Base-by-base conservation (phyloP, 345 rosid genomes). In the Aquilaria malaccensis region DNA sequence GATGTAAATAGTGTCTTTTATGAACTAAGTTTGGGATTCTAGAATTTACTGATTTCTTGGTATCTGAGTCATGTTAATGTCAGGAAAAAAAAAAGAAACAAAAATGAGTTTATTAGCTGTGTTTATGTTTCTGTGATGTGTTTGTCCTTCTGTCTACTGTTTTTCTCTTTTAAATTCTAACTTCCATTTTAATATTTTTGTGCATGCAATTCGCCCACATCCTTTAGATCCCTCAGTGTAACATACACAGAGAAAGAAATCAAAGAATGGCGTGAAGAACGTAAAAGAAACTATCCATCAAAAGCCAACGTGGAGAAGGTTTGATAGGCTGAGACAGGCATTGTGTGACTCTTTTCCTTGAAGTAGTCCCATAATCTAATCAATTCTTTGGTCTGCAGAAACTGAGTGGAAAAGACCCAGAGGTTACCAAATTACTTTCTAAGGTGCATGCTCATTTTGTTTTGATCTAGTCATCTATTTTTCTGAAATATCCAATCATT, bases 241-340 rank as follows among this genome's bases (percentile, higher is more conserved):
- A 53, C 55, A 50, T 94, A 90, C 70, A 68, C 95, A 33, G 71
- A 77, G 68, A 76, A 82, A 76, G 97, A 94, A 78, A 70, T 90
- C 76, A 75, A 71, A 62, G 78, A 72, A 75, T 94, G 99, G 99
- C 69, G 87, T 70, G 86, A 83, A 62, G 83, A 80, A 62, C 97
- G 97, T 48, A 87, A 70, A 71, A 94, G 74, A 77, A 76, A 83
- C 72, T 83, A 63, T 75, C 96, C 99, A 62, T 70, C 93, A 43
- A 81, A 77, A 62, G 70, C 69, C 76, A 78, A 74, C 62, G 60
- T 77, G 13, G 72, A 78, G 75, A 81, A 85, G 91, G 97, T 86
- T 72, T 51, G 76, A 45, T 73, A 73, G 30, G 29, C 52, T 46
- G 61, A 63, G 49, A 57, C 10, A 58, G 37, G 15, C 30, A 50